These are phyloP conservation scores for Pontederia crassipes DNA, from an alignment of 176 grass and related monocot species.

Conservation along the genomic window DNA sequence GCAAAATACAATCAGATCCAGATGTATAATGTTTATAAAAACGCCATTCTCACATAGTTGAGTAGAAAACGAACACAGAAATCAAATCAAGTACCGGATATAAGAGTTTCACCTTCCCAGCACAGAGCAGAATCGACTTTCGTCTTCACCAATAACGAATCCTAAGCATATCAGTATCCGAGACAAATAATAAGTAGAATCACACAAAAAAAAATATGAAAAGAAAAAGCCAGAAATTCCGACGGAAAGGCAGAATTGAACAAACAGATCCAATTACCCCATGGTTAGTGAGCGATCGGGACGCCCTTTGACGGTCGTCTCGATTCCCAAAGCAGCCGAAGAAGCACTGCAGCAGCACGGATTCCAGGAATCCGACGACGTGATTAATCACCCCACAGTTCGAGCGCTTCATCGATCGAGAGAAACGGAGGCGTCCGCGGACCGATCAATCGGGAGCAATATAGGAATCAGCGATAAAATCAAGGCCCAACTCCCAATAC, in stretches of 20 bases:
- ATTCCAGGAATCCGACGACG: slow-evolving; percentile 13
- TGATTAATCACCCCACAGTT: slow-evolving; percentile 2
- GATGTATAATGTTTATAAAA: too few species aligned
- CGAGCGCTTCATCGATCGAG: slow-evolving; percentile 5
- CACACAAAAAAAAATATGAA: neutral
- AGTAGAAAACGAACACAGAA: too few species aligned
- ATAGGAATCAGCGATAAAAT: too few species aligned
- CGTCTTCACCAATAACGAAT: slow-evolving; percentile 1
- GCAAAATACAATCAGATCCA: too few species aligned
- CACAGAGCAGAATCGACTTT: neutral
- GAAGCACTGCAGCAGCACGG: slow-evolving; percentile 12
- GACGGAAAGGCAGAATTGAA: neutral
- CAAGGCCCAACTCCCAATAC: too few species aligned
- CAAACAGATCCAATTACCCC: neutral
- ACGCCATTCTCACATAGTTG: too few species aligned
- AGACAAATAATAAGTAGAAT: neutral
- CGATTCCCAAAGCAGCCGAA: slow-evolving; percentile 19
- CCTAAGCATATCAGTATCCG: neutral
- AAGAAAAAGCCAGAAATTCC: neutral
- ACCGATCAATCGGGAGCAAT: too few species aligned
- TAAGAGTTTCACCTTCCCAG: slow-evolving; percentile 1
- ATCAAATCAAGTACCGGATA: neutral
- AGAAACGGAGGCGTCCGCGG: neutral
- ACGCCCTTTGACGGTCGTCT: slow-evolving; percentile 9
- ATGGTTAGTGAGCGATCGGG: neutral